These are phyloP conservation scores for Quercus lobata DNA, from an alignment of 331 rosid genomes.

Conservation along the genomic window DNA sequence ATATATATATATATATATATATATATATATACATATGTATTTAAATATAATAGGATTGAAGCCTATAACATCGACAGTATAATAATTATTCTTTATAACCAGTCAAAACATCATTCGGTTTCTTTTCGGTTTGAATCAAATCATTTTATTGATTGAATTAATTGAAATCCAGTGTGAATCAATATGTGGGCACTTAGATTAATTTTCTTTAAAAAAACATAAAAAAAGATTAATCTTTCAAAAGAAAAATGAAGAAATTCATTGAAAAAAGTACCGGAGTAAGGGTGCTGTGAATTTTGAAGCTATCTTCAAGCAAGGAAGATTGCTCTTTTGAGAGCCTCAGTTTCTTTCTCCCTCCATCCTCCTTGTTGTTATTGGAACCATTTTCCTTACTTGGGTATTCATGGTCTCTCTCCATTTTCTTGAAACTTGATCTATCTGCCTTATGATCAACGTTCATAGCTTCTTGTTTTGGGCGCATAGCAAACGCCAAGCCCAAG, in stretches of 20 bases:
- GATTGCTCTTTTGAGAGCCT: constrained; percentile 77
- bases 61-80: no score
- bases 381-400: constrained; percentile 3
- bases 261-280: constrained; percentile 35
- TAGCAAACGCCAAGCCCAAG: constrained; percentile 39
- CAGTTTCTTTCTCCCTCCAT: constrained; percentile 51
- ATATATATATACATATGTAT: no score
- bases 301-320: constrained; percentile 58
- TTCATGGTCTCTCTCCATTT: constrained; percentile 4
- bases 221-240: not conserved
- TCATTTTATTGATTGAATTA: no score
- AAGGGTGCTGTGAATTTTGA: constrained; percentile 66
- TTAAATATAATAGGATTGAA: no score
- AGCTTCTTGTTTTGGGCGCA: constrained; percentile 39
- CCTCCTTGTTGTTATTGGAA: not conserved
- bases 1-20: no score
- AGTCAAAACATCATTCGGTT: no score
- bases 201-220: not conserved
- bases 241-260: not conserved
- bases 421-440: constrained; percentile 21
- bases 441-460: not conserved
- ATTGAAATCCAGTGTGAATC: no score
- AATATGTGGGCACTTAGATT: not conserved
- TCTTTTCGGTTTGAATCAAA: no score
- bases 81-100: no score